Evolutionary conservation across 2,329 filamentous ascomycete species (phyloP), one percentile per base, ranked within the genome.

Genomic region (Neobulgaria alba): DNA sequence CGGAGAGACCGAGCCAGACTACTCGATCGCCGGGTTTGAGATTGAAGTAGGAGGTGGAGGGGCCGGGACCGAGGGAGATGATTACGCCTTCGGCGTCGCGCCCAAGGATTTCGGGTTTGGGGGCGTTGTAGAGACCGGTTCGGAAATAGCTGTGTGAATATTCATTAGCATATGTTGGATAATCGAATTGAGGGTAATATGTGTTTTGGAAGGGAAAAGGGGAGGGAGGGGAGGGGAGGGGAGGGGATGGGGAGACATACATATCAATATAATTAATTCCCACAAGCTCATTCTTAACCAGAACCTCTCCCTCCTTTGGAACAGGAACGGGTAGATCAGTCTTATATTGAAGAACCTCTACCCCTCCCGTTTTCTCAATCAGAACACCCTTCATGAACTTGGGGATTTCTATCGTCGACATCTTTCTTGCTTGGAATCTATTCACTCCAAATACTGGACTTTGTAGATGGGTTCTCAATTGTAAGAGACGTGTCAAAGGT

Each of bases 211-310:
- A 19, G 16, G 10, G 15, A 14, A 16, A 10, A 14, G 23, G 8
- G 15, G 30, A 32, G 9, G 21, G 10, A 4, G 14, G 32, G 36
- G 12, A 5, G 10, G 20, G 19, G 30, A 17, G 29, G 35, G 37
- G 23, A 3, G 19, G 14, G 29, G 33, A 34, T 32, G 10, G 36
- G 37, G 39, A 30, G 38, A 50, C 65, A 54, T 61, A 79, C 72
- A 68, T 94, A 63, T 95, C 89, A 56, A 95, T 93, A 65, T 75
- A 95, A 65, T 95, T 95, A 46, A 95, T 68, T 45, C 88, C 89
- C 36, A 82, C 71, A 59, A 75, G 84, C 49, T 81, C 76, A 63
- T 94, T 94, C 63, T 82, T 83, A 43, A 95, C 75, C 3, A 95
- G 73, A 16, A 95, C 63, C 51, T 94, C 72, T 43, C 78, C 80